Percentiles rank a stretch among this genome's conserved stretches.
Evolutionary conservation across 441 rosid species (phyloP).

Genomic region (Erodium texanum): DNA sequence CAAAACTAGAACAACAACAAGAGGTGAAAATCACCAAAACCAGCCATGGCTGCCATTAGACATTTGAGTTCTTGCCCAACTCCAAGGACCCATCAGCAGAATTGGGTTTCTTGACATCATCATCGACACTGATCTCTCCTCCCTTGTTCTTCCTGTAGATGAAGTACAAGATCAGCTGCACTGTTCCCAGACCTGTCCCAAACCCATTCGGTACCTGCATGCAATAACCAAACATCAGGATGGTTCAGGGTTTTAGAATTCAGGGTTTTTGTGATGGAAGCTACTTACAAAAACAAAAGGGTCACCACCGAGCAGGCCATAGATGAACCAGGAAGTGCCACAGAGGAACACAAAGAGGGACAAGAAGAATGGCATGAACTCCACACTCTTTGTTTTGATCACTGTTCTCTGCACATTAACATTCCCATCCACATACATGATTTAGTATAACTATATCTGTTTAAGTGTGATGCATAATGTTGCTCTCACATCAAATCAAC

Average conservation of each 20-base stretch:
- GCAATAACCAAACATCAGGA: no score
- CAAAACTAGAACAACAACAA: no score
- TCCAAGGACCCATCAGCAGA: slow-evolving; percentile 25
- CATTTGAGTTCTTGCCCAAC: slow-evolving; percentile 21
- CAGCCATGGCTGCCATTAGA: not conserved
- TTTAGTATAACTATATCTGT: no score
- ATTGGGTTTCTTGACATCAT: slow-evolving; percentile 17
- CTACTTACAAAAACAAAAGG: slow-evolving; percentile 71
- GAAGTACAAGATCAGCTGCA: slow-evolving; percentile 61
- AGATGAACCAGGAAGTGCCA: slow-evolving; percentile 90
- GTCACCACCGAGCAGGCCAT: slow-evolving; percentile 73
- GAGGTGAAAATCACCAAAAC: no score
- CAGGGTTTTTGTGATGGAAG: not conserved
- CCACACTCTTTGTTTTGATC: slow-evolving; percentile 83
- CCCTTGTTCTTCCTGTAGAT: slow-evolving; percentile 48
- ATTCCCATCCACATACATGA: no score
- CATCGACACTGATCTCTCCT: not conserved
- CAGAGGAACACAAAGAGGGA: slow-evolving; percentile 82
- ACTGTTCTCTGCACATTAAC: slow-evolving; percentile 56
- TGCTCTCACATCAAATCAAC: not conserved
- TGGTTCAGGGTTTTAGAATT: no score
- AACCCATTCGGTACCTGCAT: slow-evolving; percentile 83
- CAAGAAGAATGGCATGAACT: slow-evolving; percentile 88
- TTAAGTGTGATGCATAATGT: not conserved
- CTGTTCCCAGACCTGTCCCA: slow-evolving; percentile 59